Percentiles rank a stretch among this genome's conserved stretches.
Conservation (phyloP, 345 rosid genomes). For the Syzygium oleosum region DNA sequence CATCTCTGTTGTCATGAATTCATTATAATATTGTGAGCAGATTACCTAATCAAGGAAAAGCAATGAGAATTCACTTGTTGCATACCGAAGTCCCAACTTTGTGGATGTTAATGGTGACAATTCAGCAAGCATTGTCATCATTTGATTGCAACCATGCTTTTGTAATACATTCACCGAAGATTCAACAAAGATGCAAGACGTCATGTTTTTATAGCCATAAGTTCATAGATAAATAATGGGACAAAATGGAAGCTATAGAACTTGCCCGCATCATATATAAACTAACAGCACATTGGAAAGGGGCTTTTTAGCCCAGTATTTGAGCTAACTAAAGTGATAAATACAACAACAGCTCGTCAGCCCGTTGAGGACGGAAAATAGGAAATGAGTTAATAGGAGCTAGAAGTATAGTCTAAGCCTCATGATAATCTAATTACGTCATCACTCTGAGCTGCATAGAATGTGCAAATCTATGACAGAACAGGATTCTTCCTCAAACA, state of each 20-base stretch:
- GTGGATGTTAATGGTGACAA: background rate
- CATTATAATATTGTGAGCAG: background rate
- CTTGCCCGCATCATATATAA: background rate
- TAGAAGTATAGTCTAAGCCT: background rate
- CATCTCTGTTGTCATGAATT: background rate
- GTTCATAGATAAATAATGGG: background rate
- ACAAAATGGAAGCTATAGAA: background rate
- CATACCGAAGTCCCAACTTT: background rate
- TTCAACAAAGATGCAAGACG: background rate
- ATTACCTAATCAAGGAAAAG: background rate
- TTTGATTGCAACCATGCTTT: background rate
- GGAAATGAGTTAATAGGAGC: background rate
- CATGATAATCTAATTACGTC: background rate
- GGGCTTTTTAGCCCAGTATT: background rate
- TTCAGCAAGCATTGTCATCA: background rate
- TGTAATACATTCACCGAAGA: background rate
- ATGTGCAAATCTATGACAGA: background rate
- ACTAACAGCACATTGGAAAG: background rate
- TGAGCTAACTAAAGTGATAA: background rate
- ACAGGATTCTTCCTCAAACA: slow-evolving; percentile 27
- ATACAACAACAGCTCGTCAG: background rate
- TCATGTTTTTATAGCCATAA: background rate
- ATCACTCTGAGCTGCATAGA: background rate
- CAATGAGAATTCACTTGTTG: background rate
- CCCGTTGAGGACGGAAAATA: background rate